Base-by-base conservation (phyloP, 1,139 yeast genomes). In the Kodamaea sp. region DNA sequence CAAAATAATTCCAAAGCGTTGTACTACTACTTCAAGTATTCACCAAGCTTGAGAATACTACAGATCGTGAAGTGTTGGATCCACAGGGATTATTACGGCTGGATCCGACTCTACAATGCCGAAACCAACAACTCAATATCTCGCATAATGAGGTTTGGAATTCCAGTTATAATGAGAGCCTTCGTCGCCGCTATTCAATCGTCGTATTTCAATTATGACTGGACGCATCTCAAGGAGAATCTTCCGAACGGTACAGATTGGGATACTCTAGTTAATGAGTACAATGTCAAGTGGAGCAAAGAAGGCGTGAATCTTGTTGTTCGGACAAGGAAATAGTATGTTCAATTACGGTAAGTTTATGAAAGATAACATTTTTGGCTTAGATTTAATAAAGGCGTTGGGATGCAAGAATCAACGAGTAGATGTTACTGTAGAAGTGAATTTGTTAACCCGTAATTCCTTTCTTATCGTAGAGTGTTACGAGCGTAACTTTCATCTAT, bases 91-190 rank as follows among this genome's bases (percentile, higher is more conserved):
- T 74, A 64, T 46, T 41, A 52, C 26, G 46, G 39, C 5, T 78
- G 83, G 83, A 46, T 64, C 8, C 47, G 42, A 12, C 33, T 61
- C 0, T 73, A 59, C 41, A 59, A 64, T 31, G 37, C 47, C 24
- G 67, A 59, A 45, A 46, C 50, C 22, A 66, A 61, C 44, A 58
- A 47, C 28, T 51, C 57, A n/a, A 46, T 48, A 19, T 42, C 55
- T 7, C 46, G 59, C 3, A 48, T 76, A 10, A 74, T 76, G 80
- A 47, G 56, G 16, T 59, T 64, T 42, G 80, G 80, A 0, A 41
- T 61, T 2, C 35, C 48, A 1, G 34, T 31, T 6, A 63, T 75
- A 53, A 34, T 64, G 2, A 33, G 41, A 4, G 47, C 50, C 18
- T 61, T 73, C 34, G 50, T 70, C 1, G 34, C 42, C 7, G 53